Percentiles rank a stretch among this genome's conserved stretches.
Evolutionary conservation across 192 early-diverging fungal genomes (phyloP).

Genomic region (Martensiomyces pterosporus): DNA sequence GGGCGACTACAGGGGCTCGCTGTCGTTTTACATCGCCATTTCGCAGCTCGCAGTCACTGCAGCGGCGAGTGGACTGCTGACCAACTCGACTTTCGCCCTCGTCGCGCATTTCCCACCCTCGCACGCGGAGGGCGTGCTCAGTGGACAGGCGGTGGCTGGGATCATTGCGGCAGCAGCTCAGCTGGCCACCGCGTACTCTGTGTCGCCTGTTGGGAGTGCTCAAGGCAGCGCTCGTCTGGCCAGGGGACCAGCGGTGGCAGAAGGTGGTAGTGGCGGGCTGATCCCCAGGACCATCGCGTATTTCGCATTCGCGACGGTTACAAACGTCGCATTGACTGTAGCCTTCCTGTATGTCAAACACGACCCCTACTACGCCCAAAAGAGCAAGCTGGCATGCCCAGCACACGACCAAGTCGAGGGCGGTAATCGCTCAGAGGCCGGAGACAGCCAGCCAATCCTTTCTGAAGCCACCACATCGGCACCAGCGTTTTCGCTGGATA

Average conservation of each 20-base stretch:
- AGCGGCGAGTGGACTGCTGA: slow-evolving; percentile 57
- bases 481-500: slow-evolving; percentile 8
- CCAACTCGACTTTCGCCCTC: slow-evolving; percentile 68
- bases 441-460: no score
- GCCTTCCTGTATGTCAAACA: slow-evolving; percentile 26
- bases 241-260: no score
- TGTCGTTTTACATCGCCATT: slow-evolving; percentile 62
- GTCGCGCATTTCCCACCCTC: slow-evolving; percentile 63
- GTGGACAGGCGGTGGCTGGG: slow-evolving; percentile 62
- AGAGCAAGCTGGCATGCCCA: slow-evolving; percentile 25
- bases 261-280: slow-evolving; percentile 10
- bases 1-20: slow-evolving; percentile 38
- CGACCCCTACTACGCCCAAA: slow-evolving; percentile 40
- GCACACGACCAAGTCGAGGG: background rate
- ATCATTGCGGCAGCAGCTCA: slow-evolving; percentile 61
- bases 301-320: slow-evolving; percentile 35
- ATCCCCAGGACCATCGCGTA: slow-evolving; percentile 40
- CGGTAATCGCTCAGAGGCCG: no score
- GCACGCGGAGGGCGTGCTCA: slow-evolving; percentile 70
- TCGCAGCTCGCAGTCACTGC: slow-evolving; percentile 57
- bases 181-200: slow-evolving; percentile 55
- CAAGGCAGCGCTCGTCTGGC: background rate
- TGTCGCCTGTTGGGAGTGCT: slow-evolving; percentile 10
- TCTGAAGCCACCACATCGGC: no score
- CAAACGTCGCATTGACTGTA: slow-evolving; percentile 25